A percentile compares a stretch with the other conserved stretches of the same genome.
Conservation (phyloP, 306 rosid genomes). For the Pueraria montana region DNA sequence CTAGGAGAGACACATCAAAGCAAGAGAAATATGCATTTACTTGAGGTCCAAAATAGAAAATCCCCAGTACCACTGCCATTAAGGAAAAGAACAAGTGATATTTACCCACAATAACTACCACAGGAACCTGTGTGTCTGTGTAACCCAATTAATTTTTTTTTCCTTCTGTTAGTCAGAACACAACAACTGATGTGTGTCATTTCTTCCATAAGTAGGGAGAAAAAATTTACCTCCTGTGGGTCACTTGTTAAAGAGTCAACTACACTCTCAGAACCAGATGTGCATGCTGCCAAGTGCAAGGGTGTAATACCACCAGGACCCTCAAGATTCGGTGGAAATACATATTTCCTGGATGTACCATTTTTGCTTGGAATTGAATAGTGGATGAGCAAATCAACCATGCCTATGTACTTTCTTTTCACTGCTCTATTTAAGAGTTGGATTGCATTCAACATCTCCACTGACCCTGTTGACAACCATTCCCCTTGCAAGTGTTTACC, state of each 20-base stretch:
- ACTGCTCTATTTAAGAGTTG: constrained; percentile 88
- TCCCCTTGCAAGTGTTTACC: constrained; percentile 62
- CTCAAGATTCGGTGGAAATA: constrained; percentile 80
- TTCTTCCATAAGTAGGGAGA: constrained; percentile 6
- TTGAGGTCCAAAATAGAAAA: neutral
- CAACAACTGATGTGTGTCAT: neutral
- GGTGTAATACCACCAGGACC: constrained; percentile 91
- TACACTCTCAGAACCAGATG: constrained; percentile 67
- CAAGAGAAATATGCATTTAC: constrained; percentile 1
- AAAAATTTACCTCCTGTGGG: constrained; percentile 76
- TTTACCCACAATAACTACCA: constrained; percentile 24
- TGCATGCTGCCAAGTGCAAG: constrained; percentile 91
- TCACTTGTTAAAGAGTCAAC: constrained; percentile 85
- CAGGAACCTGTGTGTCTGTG: neutral
- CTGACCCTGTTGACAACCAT: constrained; percentile 60
- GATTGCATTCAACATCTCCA: constrained; percentile 74
- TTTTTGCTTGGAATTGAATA: constrained; percentile 57
- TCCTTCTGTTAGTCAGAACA: neutral
- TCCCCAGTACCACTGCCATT: neutral
- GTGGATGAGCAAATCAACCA: constrained; percentile 79
- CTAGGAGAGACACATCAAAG: neutral
- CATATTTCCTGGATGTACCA: constrained; percentile 56
- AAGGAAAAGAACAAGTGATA: neutral
- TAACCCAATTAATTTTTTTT: constrained; percentile 14
- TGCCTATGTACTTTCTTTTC: constrained; percentile 71